These are phyloP conservation scores for Bifiguratus adelaidae DNA, from an alignment of 192 early-diverging fungal genomes.

Conservation along the genomic window DNA sequence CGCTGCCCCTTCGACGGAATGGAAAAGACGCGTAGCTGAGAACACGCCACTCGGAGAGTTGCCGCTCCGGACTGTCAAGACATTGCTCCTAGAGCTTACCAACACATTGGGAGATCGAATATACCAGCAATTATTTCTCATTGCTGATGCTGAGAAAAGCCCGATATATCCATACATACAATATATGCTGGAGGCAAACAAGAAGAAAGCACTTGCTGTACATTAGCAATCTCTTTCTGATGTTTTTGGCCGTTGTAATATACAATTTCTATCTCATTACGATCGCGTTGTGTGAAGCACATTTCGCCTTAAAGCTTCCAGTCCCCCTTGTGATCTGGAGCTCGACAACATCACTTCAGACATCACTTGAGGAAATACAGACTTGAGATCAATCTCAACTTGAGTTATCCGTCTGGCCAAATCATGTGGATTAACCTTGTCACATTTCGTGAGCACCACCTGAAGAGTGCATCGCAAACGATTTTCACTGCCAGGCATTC, in stretches of 20 bases:
- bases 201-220: too few relatives aligned
- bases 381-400: constrained; percentile 31
- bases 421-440: constrained; percentile 45
- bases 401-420: constrained; percentile 51
- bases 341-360: too few relatives aligned
- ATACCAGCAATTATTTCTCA: constrained; percentile 43
- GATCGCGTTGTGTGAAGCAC: too few relatives aligned
- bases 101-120: constrained; percentile 51
- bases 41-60: constrained; percentile 76
- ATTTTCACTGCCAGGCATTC: not conserved
- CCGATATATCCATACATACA: constrained; percentile 55
- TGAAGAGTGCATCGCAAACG: constrained; percentile 25
- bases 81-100: constrained; percentile 70
- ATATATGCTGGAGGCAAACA: constrained; percentile 39
- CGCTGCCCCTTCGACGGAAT: constrained; percentile 70
- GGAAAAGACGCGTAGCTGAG: constrained; percentile 73
- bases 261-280: too few relatives aligned
- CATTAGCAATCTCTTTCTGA: too few relatives aligned
- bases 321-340: too few relatives aligned
- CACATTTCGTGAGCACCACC: constrained; percentile 63
- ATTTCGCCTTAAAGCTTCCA: too few relatives aligned
- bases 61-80: constrained; percentile 93
- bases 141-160: constrained; percentile 51
- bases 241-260: too few relatives aligned
- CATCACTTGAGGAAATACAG: too few relatives aligned